Evolutionary conservation across 139 green algal genomes (phyloP), one percentile per base, ranked within the genome.

Genomic region (Micromonas pusilla): DNA sequence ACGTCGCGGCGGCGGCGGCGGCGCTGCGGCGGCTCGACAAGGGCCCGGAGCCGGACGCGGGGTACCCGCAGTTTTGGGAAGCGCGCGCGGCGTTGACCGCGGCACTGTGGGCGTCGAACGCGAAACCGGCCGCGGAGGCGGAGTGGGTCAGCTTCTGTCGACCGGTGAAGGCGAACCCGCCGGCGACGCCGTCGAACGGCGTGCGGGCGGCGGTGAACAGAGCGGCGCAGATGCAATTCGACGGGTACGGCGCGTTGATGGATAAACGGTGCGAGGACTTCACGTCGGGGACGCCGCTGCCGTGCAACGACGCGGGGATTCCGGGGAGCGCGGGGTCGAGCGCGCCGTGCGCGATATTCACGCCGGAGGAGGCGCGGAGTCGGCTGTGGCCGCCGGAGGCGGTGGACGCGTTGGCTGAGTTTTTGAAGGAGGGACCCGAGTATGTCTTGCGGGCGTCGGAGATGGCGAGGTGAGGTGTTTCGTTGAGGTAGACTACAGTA

Each of bases 291-390:
- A 62, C 36, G 26, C 20, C 19, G 16, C 52, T 77, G 26, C 71
- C 71, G 36, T 77, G 71, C 71, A 33, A 77, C 37, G 71, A 60
- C 33, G 71, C 71, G 16, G 71, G 71, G 21, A 77, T 77, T 25
- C 71, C 71, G 16, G 71, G 71, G 6, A 9, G 26, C 16, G 71
- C 25, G 6, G 71, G 71, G 38, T 66, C 31, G 16, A 28, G 31
- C 34, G 34, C 23, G 16, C 71, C 71, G 33, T 77, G 71, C 28
- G 36, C 21, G 6, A n/a, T 77, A 19, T 77, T 62, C 71, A 65
- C 34, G 5, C 16, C 6, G 3, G 39, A 4, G 25, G 71, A 77
- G 37, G 37, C 52, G 20, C 26, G 3, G 71, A 26, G 39, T 21
- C 28, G 71, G 36, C 71, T 77, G n/a, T 77, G 71, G 71, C 71